Evolutionary conservation across 495 filamentous ascomycete genomes (phyloP), one percentile per base, ranked within the genome.

Genomic region (Parachaetomium inaequale): DNA sequence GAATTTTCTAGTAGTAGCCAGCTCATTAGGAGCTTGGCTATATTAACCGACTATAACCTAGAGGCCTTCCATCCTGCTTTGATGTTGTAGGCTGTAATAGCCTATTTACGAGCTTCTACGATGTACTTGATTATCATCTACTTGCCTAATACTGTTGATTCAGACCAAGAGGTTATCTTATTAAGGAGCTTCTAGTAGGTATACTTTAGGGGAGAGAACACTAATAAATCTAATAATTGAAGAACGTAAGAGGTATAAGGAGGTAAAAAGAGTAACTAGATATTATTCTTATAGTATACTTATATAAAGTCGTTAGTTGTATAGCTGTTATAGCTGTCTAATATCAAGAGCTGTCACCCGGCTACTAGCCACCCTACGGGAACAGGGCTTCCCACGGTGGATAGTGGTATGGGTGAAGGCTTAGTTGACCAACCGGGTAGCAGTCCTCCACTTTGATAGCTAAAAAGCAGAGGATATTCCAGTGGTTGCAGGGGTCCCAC

Each of bases 291-390:
- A 34, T 34, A 34, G 46, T 25, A 62, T n/a, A 4, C 14, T 29
- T 7, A 45, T 29, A 62, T 62, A 43, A 59, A 66, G 0, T 63
- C 42, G 19, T 25, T 50, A 4, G 64, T 66, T n/a, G 56, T 31
- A 51, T 73, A 63, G 31, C 56, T 65, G 10, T 58, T 50, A 56
- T 73, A 53, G 51, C 61, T 52, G 32, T 76, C 66, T 23, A 75
- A 26, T 52, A 78, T 72, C 14, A 76, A 63, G 2, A 78, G 63
- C 19, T 70, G 58, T 14, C n/a, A n/a, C n/a, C n/a, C n/a, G n/a
- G n/a, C n/a, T n/a, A n/a, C n/a, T n/a, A n/a, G n/a, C n/a, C n/a
- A n/a, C n/a, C n/a, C n/a, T n/a, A n/a, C n/a, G n/a, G n/a, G n/a
- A n/a, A n/a, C n/a, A n/a, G n/a, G n/a, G n/a, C n/a, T n/a, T n/a